Base-by-base conservation (phyloP, 2,329 filamentous ascomycete species). In the Daldinia sp. region DNA sequence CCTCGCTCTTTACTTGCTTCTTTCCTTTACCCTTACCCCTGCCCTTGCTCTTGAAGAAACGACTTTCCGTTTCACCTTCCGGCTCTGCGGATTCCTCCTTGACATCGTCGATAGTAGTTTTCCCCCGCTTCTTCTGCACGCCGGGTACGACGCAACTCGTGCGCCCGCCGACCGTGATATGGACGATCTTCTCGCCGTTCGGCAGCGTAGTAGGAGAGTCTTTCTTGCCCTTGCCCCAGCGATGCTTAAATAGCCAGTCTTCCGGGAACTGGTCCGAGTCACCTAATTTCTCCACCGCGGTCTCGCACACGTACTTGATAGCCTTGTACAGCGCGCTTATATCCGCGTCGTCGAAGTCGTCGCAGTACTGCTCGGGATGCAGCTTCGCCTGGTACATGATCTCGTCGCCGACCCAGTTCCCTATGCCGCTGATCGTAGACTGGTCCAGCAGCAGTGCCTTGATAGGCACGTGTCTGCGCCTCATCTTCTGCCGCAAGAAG, bases 391-490 rank as follows among this genome's bases (percentile, higher is more conserved):
- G 91, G 76, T 94, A 99, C 58, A 99, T 83, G 6, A 97, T 90
- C 79, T 99, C 96, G 77, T 99, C 96, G 0, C 91, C 94, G 60
- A 99, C 95, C 95, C 95, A 99, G 77, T 98, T 98, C 0, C 96
- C 96, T 69, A 99, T 93, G 6, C 96, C 96, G 75, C 92, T 96
- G 68, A 98, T 92, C 78, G 92, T 92, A 18, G 89, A 86, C 80
- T 99, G 96, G 77, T 98, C 93, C 3, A 98, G 85, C 12, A 99
- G 83, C 20, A 98, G 84, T 0, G 94, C 93, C 79, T 98, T 98
- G 71, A 98, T 87, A 0, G 95, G 94, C 0, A 98, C 92, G 74
- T 89, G 93, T 61, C 95, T 94, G 64, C 86, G 88, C 56, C 81
- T 84, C 82, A 98, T 84, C 79, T 93, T 92, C 62, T 84, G 80